These are phyloP conservation scores for Neofusicoccum kwambonambiense DNA, from an alignment of 2,329 filamentous ascomycete genomes.

Conservation along the genomic window DNA sequence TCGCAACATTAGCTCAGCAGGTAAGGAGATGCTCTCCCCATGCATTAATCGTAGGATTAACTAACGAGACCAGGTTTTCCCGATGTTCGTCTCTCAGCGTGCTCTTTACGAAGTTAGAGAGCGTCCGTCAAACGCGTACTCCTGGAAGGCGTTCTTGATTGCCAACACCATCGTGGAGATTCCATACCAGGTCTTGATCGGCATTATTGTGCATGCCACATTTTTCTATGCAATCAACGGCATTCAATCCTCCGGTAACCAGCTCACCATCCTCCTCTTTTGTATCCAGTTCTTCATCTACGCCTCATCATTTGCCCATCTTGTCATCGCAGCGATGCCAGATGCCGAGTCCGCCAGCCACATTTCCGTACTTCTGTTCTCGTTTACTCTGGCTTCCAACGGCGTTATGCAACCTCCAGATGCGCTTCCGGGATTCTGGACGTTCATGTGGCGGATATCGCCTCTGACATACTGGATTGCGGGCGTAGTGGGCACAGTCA, in stretches of 20 bases:
- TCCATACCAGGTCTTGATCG: slow-evolving; percentile 63
- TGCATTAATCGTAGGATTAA: neutral
- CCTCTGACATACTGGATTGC: slow-evolving; percentile 64
- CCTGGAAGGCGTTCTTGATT: slow-evolving; percentile 71
- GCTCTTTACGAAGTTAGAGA: slow-evolving; percentile 61
- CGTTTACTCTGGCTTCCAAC: slow-evolving; percentile 61
- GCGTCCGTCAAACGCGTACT: slow-evolving; percentile 68
- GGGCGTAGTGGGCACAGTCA: slow-evolving; percentile 40
- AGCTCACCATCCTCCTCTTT: slow-evolving; percentile 65
- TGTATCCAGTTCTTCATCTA: slow-evolving; percentile 68
- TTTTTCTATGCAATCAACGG: slow-evolving; percentile 62
- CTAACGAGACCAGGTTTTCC: slow-evolving; percentile 54
- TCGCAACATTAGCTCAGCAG: slow-evolving; percentile 51
- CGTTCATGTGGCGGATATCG: slow-evolving; percentile 70
- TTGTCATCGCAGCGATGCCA: slow-evolving; percentile 69
- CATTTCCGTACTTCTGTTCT: slow-evolving; percentile 60
- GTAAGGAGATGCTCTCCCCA: slow-evolving; percentile 32
- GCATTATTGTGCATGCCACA: slow-evolving; percentile 61
- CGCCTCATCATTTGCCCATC: slow-evolving; percentile 69
- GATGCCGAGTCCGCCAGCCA: slow-evolving; percentile 67
- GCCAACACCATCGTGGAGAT: slow-evolving; percentile 72
- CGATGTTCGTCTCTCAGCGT: slow-evolving; percentile 58
- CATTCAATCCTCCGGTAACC: slow-evolving; percentile 50
- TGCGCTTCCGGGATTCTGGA: slow-evolving; percentile 69
- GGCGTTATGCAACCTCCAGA: slow-evolving; percentile 60